Base-by-base conservation (phyloP, 495 filamentous ascomycete species). In the Thermochaetoides thermophila region DNA sequence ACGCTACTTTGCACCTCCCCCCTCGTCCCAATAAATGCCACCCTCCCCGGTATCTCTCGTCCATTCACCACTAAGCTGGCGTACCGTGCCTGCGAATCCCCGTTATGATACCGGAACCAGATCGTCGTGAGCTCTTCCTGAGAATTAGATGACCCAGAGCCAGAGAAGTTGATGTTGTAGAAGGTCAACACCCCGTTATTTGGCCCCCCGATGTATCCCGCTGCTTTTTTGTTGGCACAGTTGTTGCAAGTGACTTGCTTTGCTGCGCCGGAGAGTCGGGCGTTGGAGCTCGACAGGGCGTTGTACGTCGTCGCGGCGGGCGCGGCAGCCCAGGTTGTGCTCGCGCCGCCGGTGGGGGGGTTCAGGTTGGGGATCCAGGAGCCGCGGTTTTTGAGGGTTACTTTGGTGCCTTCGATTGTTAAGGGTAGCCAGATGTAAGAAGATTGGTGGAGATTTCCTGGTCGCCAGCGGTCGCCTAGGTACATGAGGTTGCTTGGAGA, bases 351-450 rank as follows among this genome's bases (percentile, higher is more conserved):
- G n/a, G n/a, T n/a, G n/a, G n/a, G n/a, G n/a, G 49, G 38, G 4
- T 45, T 38, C n/a, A 55, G 46, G 20, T 59, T 55, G 0, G 64
- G 63, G 1, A 69, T 55, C 71, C 70, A 76, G 39, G 61, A 66
- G 10, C 65, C 65, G 24, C 48, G 35, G 46, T 73, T 68, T 32
- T 60, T 56, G 56, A 71, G 50, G 18, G 31, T 53, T 14, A 62
- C 73, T 2, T 49, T 68, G 0, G 62, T 73, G 0, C 73, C 74
- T 12, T 50, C 59, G 43, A 81, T 61, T 4, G 41, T 59, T 2
- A 79, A 54, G 4, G 75, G 76, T 0, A 81, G 61, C 76, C 76
- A 81, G 18, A 80, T 52, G 44, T 80, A 80, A 4, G 73, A 71
- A 25, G 60, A 64, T 15, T 66, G 52, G 61, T 68, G 67, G 0